Base-by-base conservation (phyloP, 2,329 filamentous ascomycete species). In the Sporothrix pseudoabietina region DNA sequence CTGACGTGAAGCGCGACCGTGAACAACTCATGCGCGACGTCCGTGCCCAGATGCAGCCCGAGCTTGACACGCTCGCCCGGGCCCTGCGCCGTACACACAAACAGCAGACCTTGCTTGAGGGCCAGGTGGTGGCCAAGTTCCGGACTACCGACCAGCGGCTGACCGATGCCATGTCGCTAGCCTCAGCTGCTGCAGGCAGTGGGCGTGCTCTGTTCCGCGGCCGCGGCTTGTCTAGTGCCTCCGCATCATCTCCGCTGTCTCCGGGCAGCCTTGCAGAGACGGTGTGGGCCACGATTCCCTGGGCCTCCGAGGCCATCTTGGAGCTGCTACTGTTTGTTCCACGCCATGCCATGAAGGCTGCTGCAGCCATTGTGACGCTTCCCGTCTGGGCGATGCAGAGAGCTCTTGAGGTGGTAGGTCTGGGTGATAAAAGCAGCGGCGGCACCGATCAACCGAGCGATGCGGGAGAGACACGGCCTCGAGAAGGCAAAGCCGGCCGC, bases 81-180 rank as follows among this genome's bases (percentile, higher is more conserved):
- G 94, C 95, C 4, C 92, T 98, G 61, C 88, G 95, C 26, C 90
- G 94, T 49, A 97, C 97, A 78, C 95, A 98, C 83, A 98, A 97
- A 83, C 92, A 94, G 78, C 90, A 92, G 4, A 91, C 91, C 0
- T 85, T 94, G 8, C 87, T 94, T 39, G 87, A 92, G 10, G 86
- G 91, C 72, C 91, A 95, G 78, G 93, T 90, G 2, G 94, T 97
- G 76, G 87, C 90, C 9, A 88, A 92, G 32, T 88, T 98, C 73
- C 87, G 89, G 55, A 87, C 89, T 26, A 84, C 97, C 4, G 92
- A 97, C 76, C 84, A 85, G 0, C 87, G 91, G 49, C 81, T 97
- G 16, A 89, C 90, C 75, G 94, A 97, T 78, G 91, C 93, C 4
- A 87, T 97, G 63, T 88, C 92, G 0, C 84, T 98, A n/a, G 93